These are phyloP conservation scores for Saitozyma sp. DNA, from an alignment of 768 basidiomycete species.

Conservation along the genomic window DNA sequence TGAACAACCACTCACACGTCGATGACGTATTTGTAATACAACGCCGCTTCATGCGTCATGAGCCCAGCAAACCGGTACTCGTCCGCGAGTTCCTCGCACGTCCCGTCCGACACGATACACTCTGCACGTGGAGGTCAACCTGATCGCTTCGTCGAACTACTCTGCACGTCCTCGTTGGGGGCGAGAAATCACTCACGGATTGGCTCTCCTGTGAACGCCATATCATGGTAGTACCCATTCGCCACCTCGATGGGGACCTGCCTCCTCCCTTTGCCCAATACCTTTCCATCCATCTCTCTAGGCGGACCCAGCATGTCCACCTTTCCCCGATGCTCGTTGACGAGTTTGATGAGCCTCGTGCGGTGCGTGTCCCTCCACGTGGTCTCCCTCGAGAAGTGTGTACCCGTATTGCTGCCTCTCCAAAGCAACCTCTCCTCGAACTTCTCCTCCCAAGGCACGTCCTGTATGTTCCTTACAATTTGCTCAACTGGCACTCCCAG, in stretches of 20 bases:
- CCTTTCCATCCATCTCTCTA: too few species aligned
- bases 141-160: too few species aligned
- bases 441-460: slow-evolving; percentile 41
- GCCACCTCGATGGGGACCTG: slow-evolving; percentile 8
- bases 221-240: slow-evolving; percentile 33
- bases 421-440: slow-evolving; percentile 38
- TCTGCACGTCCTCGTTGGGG: too few species aligned
- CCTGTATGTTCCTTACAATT: slow-evolving; percentile 24
- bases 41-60: slow-evolving; percentile 39
- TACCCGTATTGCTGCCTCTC: slow-evolving; percentile 48
- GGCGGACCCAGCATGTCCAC: too few species aligned
- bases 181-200: slow-evolving; percentile 50
- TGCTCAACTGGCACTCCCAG: slow-evolving; percentile 36
- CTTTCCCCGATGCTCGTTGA: too few species aligned
- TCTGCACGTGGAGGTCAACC: slow-evolving; percentile 20
- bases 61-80: slow-evolving; percentile 29
- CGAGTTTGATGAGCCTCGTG: slow-evolving; percentile 37
- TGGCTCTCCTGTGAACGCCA: slow-evolving; percentile 37
- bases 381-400: slow-evolving; percentile 21
- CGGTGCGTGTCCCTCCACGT: slow-evolving; percentile 46
- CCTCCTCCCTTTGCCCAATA: too few species aligned
- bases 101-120: slow-evolving; percentile 37
- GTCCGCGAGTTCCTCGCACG: slow-evolving; percentile 38
- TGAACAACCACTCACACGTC: slow-evolving; percentile 46
- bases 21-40: slow-evolving; percentile 45